Conservation (phyloP, 2,329 filamentous ascomycete species). For the Myriosclerotinia curreyana region DNA sequence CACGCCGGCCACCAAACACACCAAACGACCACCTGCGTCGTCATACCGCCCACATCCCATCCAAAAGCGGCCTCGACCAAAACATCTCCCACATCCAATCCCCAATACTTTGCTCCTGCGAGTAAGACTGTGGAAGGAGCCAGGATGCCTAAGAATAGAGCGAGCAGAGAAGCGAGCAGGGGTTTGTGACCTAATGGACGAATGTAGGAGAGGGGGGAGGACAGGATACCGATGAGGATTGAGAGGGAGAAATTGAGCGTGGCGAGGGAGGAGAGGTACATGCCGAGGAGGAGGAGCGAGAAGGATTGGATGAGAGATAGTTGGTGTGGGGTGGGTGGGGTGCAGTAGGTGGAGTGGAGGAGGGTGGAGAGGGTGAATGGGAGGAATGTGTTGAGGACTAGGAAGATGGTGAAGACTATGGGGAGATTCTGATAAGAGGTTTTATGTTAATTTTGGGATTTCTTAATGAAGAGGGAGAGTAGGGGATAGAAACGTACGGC, state of each 20-base stretch:
- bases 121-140: constrained; percentile 59
- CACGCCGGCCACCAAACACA: constrained; percentile 95
- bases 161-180: constrained; percentile 44
- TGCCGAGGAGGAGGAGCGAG: constrained; percentile 86
- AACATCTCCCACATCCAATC: constrained; percentile 53
- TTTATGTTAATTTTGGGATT: constrained; percentile 1
- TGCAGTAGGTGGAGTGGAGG: constrained; percentile 47
- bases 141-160: constrained; percentile 55
- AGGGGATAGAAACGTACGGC: constrained; percentile 46
- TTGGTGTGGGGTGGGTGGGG: constrained; percentile 61
- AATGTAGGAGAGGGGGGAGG: constrained; percentile 76
- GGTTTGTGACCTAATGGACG: constrained; percentile 46
- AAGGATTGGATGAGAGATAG: constrained; percentile 82
- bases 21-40: constrained; percentile 87
- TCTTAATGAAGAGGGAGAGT: too few relatives aligned
- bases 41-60: constrained; percentile 87
- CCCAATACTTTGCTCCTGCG: constrained; percentile 47
- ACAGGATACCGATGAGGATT: constrained; percentile 77
- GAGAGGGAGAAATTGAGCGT: constrained; percentile 94
- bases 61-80: constrained; percentile 75
- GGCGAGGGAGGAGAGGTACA: constrained; percentile 87
- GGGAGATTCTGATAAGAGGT: constrained; percentile 51
- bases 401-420: constrained; percentile 57
- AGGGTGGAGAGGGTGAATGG: constrained; percentile 56
- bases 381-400: constrained; percentile 52